Base-by-base conservation (phyloP, 441 rosid genomes). In the Erodium trifolium region DNA sequence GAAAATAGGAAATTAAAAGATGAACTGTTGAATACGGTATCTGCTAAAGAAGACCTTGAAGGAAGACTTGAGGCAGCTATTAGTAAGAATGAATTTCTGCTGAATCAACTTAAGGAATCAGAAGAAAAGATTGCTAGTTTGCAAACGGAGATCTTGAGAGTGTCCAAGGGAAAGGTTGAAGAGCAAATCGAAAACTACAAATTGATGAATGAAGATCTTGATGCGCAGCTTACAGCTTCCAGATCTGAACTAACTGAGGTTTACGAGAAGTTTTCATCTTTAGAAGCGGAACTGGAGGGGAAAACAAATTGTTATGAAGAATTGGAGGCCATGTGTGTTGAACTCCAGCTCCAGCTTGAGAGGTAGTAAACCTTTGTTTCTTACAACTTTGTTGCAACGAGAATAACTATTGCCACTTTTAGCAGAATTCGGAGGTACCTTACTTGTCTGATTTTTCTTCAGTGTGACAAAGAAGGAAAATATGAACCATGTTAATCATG, bases 291-390 rank as follows among this genome's bases (percentile, higher is more conserved):
- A 59, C 74, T 91, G 76, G 96, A 91, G 80, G 87, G 90, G 72
- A 85, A 85, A 80, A 84, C 70, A 49, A 82, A 78, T 68, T 86
- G 92, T 66, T 94, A 96, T 67, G 94, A 91, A 74, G 99, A 94
- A 67, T 76, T 91, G 39, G 96, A 94, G 82, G 89, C 87, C 7
- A 87, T 87, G 5, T 90, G 97, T 67, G 88, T 90, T 4, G 94
- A 94, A 77, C 95, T 94, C 78, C 96, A 94, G 73, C 96, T 94
- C 75, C 91, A 91, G 77, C 72, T 89, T 57, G 96, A 90, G 79
- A 88, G 97, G 98, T 93, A 75, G 31, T 9, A 37, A 57, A 51
- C 72, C 69, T 45, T 65, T 18, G 11, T 63, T 76, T 57, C 16
- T 41, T 16, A 19, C n/a, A 23, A 3, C 23, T 3, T 63, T 4